A percentile compares a stretch with the other conserved stretches of the same genome.
Conservation (phyloP, 202 grass and related monocot species). For the Setaria italica region DNA sequence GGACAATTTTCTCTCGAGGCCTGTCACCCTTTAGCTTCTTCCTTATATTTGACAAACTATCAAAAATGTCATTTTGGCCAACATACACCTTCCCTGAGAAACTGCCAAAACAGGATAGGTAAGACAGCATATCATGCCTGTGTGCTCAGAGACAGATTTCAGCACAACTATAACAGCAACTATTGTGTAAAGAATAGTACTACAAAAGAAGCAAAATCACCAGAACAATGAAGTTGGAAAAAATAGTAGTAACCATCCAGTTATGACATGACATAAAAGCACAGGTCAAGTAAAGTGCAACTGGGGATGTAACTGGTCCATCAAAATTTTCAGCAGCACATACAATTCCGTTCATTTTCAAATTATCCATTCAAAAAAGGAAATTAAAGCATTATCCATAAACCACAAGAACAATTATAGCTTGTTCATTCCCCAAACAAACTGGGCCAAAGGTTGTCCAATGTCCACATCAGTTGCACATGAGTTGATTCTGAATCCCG, state of each 20-base stretch:
- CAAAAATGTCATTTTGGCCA: conserved; percentile 75
- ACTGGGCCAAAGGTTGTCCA: background rate
- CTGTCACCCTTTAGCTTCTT: conserved; percentile 78
- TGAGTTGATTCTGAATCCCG: background rate
- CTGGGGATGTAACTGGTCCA: background rate
- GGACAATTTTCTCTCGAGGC: conserved; percentile 84
- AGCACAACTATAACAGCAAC: background rate
- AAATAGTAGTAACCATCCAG: background rate
- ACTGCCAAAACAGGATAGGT: conserved; percentile 54
- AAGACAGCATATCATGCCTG: conserved; percentile 7
- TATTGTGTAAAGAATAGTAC: background rate
- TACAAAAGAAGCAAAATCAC: background rate
- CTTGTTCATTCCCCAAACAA: conserved; percentile 1
- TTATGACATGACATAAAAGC: conserved; percentile 8
- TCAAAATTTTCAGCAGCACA: background rate
- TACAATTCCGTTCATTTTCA: background rate
- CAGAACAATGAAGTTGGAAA: background rate
- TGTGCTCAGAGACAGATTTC: background rate
- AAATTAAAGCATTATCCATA: background rate
- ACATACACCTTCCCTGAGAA: conserved; percentile 72
- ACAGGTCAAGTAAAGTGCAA: conserved; percentile 10
- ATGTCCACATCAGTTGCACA: background rate
- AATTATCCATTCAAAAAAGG: background rate
- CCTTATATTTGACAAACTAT: conserved; percentile 74
- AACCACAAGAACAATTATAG: conserved; percentile 25